Percentiles rank a stretch among this genome's conserved stretches.
Evolutionary conservation across 2,329 filamentous ascomycete species (phyloP).

Genomic region (Mycosphaerelloides madeirae): DNA sequence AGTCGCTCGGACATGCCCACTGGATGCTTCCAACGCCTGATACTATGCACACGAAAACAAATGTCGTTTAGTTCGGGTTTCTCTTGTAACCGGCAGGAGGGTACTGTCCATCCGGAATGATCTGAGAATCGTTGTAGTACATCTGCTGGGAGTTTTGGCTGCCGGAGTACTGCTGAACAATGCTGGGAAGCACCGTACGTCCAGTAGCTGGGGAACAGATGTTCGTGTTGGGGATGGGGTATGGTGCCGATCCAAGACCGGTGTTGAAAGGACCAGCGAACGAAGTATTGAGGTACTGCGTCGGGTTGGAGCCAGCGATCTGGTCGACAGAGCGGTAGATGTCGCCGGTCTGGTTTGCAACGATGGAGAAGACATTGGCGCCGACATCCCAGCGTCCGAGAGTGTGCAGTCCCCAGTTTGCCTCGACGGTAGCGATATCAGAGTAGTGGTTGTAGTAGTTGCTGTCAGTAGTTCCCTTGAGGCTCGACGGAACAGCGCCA

Average conservation of each 20-base stretch:
- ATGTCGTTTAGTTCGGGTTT: conserved; percentile 3
- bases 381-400: conserved; percentile 46
- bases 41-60: neutral
- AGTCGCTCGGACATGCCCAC: no score
- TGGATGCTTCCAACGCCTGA: neutral
- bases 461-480: conserved; percentile 63
- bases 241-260: conserved; percentile 14
- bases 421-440: conserved; percentile 42
- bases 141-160: conserved; percentile 8
- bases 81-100: conserved; percentile 27
- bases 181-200: conserved; percentile 29
- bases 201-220: conserved; percentile 23
- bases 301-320: conserved; percentile 23
- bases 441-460: conserved; percentile 53
- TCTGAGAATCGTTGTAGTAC: conserved; percentile 31
- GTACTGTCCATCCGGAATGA: conserved; percentile 33
- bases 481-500: conserved; percentile 62
- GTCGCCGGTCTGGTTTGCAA: conserved; percentile 36
- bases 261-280: conserved; percentile 33
- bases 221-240: conserved; percentile 30
- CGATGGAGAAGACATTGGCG: conserved; percentile 42
- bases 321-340: conserved; percentile 23
- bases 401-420: conserved; percentile 43
- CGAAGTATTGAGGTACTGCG: conserved; percentile 31
- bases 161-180: conserved; percentile 25